Percentiles rank a stretch among this genome's conserved stretches.
Evolutionary conservation across 177 flowering plant species (phyloP).

Genomic region (Vitis hybrid): DNA sequence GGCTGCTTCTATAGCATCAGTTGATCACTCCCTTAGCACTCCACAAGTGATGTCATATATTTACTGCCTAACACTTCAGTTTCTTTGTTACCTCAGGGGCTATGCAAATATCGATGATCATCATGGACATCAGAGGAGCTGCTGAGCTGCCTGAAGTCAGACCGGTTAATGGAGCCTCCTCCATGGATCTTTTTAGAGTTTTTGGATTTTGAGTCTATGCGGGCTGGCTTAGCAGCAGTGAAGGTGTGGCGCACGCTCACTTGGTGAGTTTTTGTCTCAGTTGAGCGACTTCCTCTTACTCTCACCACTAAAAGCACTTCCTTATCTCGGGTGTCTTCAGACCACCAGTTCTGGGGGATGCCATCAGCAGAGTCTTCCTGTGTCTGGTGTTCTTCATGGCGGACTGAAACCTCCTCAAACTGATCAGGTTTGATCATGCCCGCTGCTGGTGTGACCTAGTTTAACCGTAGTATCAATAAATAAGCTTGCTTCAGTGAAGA

Average conservation of each 20-base stretch:
- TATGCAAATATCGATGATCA: constrained; percentile 34
- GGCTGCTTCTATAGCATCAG: background rate
- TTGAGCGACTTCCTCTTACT: constrained; percentile 53
- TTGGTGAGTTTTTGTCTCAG: constrained; percentile 43
- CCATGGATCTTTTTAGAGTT: constrained; percentile 28
- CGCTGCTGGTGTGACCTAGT: constrained; percentile 77
- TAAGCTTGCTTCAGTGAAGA: background rate
- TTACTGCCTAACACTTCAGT: background rate
- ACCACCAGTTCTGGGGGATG: constrained; percentile 83
- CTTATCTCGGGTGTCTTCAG: constrained; percentile 86
- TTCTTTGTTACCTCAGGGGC: constrained; percentile 24
- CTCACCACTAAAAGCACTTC: constrained; percentile 55
- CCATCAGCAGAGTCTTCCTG: constrained; percentile 75
- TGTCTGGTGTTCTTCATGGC: constrained; percentile 64
- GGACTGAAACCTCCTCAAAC: constrained; percentile 61
- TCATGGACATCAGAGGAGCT: constrained; percentile 38
- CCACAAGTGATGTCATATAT: background rate
- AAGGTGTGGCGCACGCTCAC: constrained; percentile 59
- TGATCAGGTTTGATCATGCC: constrained; percentile 81
- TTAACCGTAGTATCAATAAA: constrained; percentile 6
- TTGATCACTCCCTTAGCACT: too few relatives aligned
- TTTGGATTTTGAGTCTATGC: constrained; percentile 32
- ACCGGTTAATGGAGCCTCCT: constrained; percentile 36
- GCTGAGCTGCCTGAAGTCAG: constrained; percentile 40
- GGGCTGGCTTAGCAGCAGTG: constrained; percentile 40